Evolutionary conservation across 139 green algal genomes (phyloP), one percentile per base, ranked within the genome.

Genomic region (Tetraselmis striata): DNA sequence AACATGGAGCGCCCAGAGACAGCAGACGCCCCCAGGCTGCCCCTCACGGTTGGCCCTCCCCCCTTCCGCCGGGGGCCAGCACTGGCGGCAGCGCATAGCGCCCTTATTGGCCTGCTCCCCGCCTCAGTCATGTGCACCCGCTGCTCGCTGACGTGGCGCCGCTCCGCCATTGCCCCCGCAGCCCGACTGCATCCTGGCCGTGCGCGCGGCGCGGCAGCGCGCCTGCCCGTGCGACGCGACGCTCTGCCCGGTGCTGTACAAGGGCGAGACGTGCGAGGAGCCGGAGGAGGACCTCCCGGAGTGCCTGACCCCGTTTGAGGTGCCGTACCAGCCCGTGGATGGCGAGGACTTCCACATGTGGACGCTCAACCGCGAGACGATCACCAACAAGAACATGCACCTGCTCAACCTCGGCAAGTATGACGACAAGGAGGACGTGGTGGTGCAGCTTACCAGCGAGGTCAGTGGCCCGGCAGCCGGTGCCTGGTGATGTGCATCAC

Each of bases 211-310:
- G 24, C 32, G 78, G 31, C 28, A 75, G 78, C 32, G 58, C 31
- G 78, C 78, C 32, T 82, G 78, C 26, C 32, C 31, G 23, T 82
- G 78, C 58, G 80, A 83, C 58, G 23, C 29, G 23, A 30, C 59
- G 29, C 28, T 77, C 28, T 83, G 80, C 80, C 80, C 80, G 2
- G 80, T 83, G 28, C 77, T 83, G 18, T 83, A 75, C 80, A 83
- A 28, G 26, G 80, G 80, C 28, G 59, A 83, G 58, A 28, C 29
- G 23, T 83, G 80, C 59, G 74, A 77, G 28, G n/a, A 45, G 25
- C 11, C n/a, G 59, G 30, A 59, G 29, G 80, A 83, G 28, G 30
- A 78, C n/a, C 26, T 83, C 18, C 80, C 80, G 23, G 22, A 79
- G n/a, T 83, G 80, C 80, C 80, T 83, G 27, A 45, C 58, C 30